Base-by-base conservation (phyloP, 2,329 filamentous ascomycete species). In the Phialemonium atrogriseum region DNA sequence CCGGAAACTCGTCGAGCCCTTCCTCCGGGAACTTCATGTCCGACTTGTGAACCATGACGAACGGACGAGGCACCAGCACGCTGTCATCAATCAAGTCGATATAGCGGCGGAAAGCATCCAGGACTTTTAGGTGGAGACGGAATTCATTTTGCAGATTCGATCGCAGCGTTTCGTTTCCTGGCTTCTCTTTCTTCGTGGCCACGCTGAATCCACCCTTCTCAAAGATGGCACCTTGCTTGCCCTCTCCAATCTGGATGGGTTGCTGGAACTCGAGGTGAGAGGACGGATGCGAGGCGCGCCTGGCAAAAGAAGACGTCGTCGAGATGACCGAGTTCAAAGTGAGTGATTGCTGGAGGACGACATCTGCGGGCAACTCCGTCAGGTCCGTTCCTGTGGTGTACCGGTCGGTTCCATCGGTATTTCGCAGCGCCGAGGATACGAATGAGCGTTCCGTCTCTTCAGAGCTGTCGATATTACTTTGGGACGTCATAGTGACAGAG, bases 1-100 rank as follows among this genome's bases (percentile, higher is more conserved):
- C 12, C 4, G 40, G 33, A 12, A 35, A 40, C 9, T 34, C 36
- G 5, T 15, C 4, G 15, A 37, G 27, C 15, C 28, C 32, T 22
- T 34, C 5, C 14, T 30, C 14, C 35, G 27, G 34, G 32, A 30
- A 37, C 20, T 16, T 13, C 17, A 30, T 16, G 32, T 29, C 23
- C 5, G 16, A 14, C 17, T 8, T 25, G 9, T 11, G 17, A 24
- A 34, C 29, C 17, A 29, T 24, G 22, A 15, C 14, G 24, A 25
- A 24, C 10, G 32, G 23, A 10, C 23, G 27, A 35, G 32, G 35
- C 15, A 38, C 35, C 21, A 16, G 20, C 16, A 35, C 32, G 8
- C 30, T 18, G 35, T 28, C 32, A 15, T 24, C 19, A 24, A 38
- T 32, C 9, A 19, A n/a, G 23, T 10, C 29, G 13, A 28, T 24